These are phyloP conservation scores for Calocera viscosa DNA, from an alignment of 768 basidiomycete genomes.

Conservation along the genomic window DNA sequence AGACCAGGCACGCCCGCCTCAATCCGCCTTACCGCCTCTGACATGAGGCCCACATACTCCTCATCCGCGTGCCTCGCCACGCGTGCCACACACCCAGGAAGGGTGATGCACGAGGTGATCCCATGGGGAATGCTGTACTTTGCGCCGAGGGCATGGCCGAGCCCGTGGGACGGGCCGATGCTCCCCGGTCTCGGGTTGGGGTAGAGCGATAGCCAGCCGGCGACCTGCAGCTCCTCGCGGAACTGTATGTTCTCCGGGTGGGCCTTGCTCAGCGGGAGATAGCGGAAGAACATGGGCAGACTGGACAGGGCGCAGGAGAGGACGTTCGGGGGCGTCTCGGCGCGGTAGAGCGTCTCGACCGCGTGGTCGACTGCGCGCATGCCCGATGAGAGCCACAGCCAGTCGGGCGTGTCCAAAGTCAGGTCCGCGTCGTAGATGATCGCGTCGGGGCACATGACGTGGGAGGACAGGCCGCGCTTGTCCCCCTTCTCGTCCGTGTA, in stretches of 20 bases:
- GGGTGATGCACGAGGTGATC: slow-evolving; percentile 45
- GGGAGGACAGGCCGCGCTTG: slow-evolving; percentile 47
- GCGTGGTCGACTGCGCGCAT: slow-evolving; percentile 69
- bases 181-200: slow-evolving; percentile 41
- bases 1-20: not conserved
- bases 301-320: slow-evolving; percentile 56
- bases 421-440: slow-evolving; percentile 69
- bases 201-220: slow-evolving; percentile 74
- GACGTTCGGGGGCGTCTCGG: slow-evolving; percentile 41
- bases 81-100: slow-evolving; percentile 12
- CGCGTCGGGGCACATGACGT: slow-evolving; percentile 51
- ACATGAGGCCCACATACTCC: not conserved
- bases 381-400: slow-evolving; percentile 70
- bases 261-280: slow-evolving; percentile 52
- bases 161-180: slow-evolving; percentile 61
- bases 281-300: slow-evolving; percentile 58
- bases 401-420: slow-evolving; percentile 57
- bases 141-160: slow-evolving; percentile 64
- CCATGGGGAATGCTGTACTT: slow-evolving; percentile 67
- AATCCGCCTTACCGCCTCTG: not conserved
- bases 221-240: slow-evolving; percentile 58
- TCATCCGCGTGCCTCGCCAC: not conserved
- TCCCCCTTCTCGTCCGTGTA: slow-evolving; percentile 56
- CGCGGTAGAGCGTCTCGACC: slow-evolving; percentile 55
- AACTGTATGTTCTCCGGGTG: slow-evolving; percentile 43